A percentile compares a stretch with the other conserved stretches of the same genome.
These are phyloP conservation scores for Aurantiochytrium sp. DNA, from an alignment of 108 stramenopile genomes.

Conservation along the genomic window DNA sequence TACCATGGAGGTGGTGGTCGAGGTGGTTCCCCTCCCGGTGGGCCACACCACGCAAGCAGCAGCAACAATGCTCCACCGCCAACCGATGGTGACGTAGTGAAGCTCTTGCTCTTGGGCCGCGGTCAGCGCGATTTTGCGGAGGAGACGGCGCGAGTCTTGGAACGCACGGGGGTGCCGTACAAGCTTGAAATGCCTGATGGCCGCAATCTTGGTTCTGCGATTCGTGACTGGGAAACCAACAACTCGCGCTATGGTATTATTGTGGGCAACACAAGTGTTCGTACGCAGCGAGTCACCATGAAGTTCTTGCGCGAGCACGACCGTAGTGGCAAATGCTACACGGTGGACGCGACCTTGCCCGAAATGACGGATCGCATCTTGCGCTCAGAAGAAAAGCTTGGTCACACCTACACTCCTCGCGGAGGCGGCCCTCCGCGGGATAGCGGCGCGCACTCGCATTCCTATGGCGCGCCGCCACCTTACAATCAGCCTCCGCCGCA, in stretches of 20 bases:
- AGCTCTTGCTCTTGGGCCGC: not conserved
- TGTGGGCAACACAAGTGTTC: not conserved
- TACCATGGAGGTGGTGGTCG: not conserved
- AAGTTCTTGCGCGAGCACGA: not conserved
- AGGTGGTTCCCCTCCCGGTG: not conserved
- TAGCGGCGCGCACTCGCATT: not conserved
- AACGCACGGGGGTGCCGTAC: not conserved
- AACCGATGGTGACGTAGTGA: not conserved
- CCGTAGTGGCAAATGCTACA: not conserved
- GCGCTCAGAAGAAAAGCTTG: not conserved
- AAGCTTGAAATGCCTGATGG: slow-evolving; percentile 9
- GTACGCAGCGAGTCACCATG: not conserved
- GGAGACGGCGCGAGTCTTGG: not conserved
- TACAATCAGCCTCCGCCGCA: not conserved
- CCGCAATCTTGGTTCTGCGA: not conserved
- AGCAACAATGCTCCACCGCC: not conserved
- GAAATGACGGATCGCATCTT: not conserved
- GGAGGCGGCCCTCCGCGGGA: not conserved
- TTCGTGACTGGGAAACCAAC: not conserved
- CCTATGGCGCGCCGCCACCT: not conserved
- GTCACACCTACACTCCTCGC: not conserved
- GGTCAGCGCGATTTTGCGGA: slow-evolving; percentile 12
- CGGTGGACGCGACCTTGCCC: not conserved
- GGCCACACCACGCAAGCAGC: not conserved
- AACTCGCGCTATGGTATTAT: not conserved